These are phyloP conservation scores for Epichloe sylvatica DNA, from an alignment of 2,329 filamentous ascomycete species.

Conservation along the genomic window DNA sequence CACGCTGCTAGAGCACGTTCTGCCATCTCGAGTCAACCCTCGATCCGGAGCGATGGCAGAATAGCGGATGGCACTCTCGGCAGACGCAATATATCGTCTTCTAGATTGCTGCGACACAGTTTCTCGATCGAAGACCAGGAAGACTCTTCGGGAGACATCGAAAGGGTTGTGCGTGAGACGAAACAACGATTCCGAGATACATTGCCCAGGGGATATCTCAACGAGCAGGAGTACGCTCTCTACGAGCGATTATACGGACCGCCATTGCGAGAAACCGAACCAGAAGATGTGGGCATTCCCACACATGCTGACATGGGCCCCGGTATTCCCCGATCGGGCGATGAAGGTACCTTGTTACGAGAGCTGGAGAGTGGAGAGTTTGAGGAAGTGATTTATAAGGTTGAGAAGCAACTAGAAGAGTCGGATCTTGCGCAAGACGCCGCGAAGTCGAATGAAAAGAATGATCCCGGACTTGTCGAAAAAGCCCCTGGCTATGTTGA, in stretches of 20 bases:
- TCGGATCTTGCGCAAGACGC: constrained; percentile 5
- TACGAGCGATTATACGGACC: constrained; percentile 74
- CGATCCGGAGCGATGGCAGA: neutral
- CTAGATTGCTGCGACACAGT: constrained; percentile 13
- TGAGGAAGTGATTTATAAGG: constrained; percentile 45
- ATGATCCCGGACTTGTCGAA: constrained; percentile 14
- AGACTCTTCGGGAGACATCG: constrained; percentile 27
- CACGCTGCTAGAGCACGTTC: neutral
- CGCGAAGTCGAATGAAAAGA: constrained; percentile 7
- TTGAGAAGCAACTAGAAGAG: constrained; percentile 7
- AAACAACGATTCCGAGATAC: constrained; percentile 64
- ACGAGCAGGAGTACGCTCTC: constrained; percentile 53
- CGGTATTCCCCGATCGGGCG: constrained; percentile 8
- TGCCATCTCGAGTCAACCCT: neutral
- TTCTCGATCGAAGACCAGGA: neutral
- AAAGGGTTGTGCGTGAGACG: constrained; percentile 54
- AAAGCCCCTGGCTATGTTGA: constrained; percentile 28
- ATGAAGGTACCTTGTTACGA: constrained; percentile 36
- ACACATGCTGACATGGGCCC: constrained; percentile 24
- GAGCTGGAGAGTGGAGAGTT: constrained; percentile 41
- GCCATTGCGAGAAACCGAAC: constrained; percentile 47
- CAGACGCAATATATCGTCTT: constrained; percentile 17
- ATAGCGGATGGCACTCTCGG: neutral
- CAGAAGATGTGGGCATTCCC: constrained; percentile 44
- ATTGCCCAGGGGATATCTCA: constrained; percentile 58